A percentile compares a stretch with the other conserved stretches of the same genome.
Conservation (phyloP, 352 stramenopile genomes). For the Blastocystis hominis region DNA sequence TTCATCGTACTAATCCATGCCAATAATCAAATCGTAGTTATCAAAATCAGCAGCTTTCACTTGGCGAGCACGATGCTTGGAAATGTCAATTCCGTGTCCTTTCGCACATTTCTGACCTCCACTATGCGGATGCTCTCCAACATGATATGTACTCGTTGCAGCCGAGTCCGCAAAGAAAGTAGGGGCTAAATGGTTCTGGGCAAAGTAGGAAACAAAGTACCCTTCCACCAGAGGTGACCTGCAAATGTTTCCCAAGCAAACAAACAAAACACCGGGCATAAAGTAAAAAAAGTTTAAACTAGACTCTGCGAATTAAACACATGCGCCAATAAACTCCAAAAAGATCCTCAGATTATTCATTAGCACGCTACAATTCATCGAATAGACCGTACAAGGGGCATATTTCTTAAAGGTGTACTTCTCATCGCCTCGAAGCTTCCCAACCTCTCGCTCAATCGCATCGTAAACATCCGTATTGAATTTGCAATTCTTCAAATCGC, state of each 20-base stretch:
- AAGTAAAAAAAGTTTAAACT: background rate
- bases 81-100: conserved; percentile 54
- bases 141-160: conserved; percentile 52
- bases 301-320: background rate
- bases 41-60: conserved; percentile 35
- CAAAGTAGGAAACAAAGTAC: background rate
- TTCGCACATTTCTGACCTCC: conserved; percentile 36
- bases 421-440: background rate
- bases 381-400: conserved; percentile 23
- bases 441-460: conserved; percentile 4
- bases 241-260: conserved; percentile 57
- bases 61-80: conserved; percentile 29
- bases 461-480: background rate
- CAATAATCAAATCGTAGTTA: conserved; percentile 40
- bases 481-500: background rate
- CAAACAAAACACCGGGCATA: conserved; percentile 55
- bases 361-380: background rate
- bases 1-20: conserved; percentile 15
- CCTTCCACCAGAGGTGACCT: conserved; percentile 47
- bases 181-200: background rate
- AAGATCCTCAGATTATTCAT: background rate
- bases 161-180: conserved; percentile 1
- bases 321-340: background rate
- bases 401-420: conserved; percentile 32
- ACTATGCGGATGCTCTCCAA: conserved; percentile 13